These are phyloP conservation scores for Solanum chilense DNA, from an alignment of 257 asterid genomes.

Conservation along the genomic window DNA sequence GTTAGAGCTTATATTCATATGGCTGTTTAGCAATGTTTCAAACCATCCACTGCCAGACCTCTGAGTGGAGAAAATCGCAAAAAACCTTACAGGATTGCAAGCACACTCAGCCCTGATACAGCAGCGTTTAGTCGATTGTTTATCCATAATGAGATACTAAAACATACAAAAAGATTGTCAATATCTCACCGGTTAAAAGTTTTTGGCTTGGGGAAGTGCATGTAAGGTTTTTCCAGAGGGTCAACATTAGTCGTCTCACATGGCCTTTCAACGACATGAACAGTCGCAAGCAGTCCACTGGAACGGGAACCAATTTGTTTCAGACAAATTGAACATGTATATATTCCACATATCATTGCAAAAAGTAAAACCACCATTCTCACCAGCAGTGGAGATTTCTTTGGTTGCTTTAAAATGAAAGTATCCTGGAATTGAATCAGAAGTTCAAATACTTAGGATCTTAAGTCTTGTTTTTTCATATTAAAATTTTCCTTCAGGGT, in stretches of 20 bases:
- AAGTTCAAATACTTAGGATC: not conserved
- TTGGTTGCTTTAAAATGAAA: conserved; percentile 40
- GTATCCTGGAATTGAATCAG: conserved; percentile 50
- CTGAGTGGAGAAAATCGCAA: conserved; percentile 85
- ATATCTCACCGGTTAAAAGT: conserved; percentile 59
- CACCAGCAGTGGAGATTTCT: conserved; percentile 49
- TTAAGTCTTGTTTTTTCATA: no score
- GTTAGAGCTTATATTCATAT: conserved; percentile 75
- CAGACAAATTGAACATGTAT: conserved; percentile 60
- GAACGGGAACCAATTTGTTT: conserved; percentile 43
- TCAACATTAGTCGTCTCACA: conserved; percentile 38
- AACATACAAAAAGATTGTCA: not conserved
- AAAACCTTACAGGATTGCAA: conserved; percentile 69
- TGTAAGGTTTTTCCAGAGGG: conserved; percentile 44
- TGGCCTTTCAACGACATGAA: conserved; percentile 38
- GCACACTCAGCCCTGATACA: conserved; percentile 68
- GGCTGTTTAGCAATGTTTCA: conserved; percentile 77
- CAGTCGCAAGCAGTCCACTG: conserved; percentile 16
- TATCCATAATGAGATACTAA: not conserved
- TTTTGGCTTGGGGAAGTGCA: conserved; percentile 74
- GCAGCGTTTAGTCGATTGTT: not conserved
- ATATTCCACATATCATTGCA: conserved; percentile 72
- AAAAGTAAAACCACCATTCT: conserved; percentile 69
- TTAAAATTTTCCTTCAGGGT: not conserved
- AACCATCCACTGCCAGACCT: conserved; percentile 99